phyloP scores from a whole-genome alignment of 2,329 filamentous ascomycete species.

The Trichophyton simii region DNA sequence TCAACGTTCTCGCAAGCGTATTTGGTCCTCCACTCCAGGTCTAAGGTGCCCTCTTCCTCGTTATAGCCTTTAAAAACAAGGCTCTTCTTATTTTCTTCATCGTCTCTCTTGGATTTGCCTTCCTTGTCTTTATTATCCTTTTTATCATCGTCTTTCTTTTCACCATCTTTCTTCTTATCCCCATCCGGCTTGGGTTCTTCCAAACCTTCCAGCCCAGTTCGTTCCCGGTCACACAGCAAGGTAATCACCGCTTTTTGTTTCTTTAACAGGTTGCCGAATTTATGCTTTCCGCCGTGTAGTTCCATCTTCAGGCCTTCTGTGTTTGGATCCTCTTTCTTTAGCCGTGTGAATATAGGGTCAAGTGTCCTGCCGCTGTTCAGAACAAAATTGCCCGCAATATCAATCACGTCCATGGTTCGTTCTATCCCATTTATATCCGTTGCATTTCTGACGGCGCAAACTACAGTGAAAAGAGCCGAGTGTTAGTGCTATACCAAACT shows the following conservation, averaged over 20 bases:
- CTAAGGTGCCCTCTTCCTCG: slow-evolving; percentile 51
- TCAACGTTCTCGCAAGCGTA: slow-evolving; percentile 55
- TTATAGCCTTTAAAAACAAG: slow-evolving; percentile 66
- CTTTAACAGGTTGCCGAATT: slow-evolving; percentile 20
- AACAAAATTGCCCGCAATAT: slow-evolving; percentile 21
- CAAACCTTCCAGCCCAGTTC: slow-evolving; percentile 54
- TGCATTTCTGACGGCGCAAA: slow-evolving; percentile 13
- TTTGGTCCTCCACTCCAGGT: slow-evolving; percentile 75
- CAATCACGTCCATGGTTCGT: slow-evolving; percentile 18
- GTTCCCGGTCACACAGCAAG: slow-evolving; percentile 64
- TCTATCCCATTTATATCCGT: slow-evolving; percentile 16
- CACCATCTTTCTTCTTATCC: slow-evolving; percentile 16
- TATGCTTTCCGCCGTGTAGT: slow-evolving; percentile 44
- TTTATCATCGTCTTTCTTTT: slow-evolving; percentile 17
- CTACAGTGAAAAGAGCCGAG: slow-evolving; percentile 6
- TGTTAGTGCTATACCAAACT: background rate
- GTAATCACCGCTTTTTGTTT: slow-evolving; percentile 65
- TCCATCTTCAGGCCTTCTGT: slow-evolving; percentile 61
- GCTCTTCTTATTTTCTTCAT: slow-evolving; percentile 39
- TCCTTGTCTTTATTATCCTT: slow-evolving; percentile 20
- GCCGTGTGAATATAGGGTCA: slow-evolving; percentile 50
- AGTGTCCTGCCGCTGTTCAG: slow-evolving; percentile 12
- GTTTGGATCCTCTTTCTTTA: slow-evolving; percentile 50
- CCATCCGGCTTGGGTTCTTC: slow-evolving; percentile 17
- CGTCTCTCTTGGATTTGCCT: slow-evolving; percentile 12